phyloP scores from a whole-genome alignment of 352 stramenopile genomes.

The Thalassiosira exigua region DNA sequence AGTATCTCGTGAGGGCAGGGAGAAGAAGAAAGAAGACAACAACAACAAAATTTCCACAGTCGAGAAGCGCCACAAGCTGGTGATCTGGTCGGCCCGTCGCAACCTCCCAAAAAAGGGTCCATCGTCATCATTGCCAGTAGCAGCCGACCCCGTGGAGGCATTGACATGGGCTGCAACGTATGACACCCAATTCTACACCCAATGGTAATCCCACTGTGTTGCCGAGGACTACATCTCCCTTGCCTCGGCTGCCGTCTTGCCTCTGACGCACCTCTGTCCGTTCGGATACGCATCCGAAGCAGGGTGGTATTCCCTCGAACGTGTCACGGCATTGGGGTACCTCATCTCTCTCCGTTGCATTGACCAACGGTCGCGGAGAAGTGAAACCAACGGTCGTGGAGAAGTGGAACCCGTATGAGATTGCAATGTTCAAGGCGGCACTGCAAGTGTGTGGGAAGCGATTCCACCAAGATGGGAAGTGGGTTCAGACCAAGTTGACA shows the following conservation, averaged over 20 bases:
- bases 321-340: slow-evolving; percentile 67
- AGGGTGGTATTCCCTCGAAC: slow-evolving; percentile 67
- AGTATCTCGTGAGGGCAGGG: too few relatives aligned
- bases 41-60: background rate
- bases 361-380: too few relatives aligned
- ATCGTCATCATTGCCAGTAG: background rate
- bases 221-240: slow-evolving; percentile 78
- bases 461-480: slow-evolving; percentile 83
- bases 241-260: slow-evolving; percentile 68
- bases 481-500: slow-evolving; percentile 83
- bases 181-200: background rate
- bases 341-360: slow-evolving; percentile 76
- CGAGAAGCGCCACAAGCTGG: background rate
- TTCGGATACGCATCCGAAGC: slow-evolving; percentile 61
- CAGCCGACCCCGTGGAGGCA: too few relatives aligned
- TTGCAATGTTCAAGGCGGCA: slow-evolving; percentile 85
- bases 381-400: slow-evolving; percentile 81
- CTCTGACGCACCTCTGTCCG: slow-evolving; percentile 32
- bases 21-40: slow-evolving; percentile 7
- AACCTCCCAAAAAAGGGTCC: background rate
- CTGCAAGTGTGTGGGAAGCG: slow-evolving; percentile 86
- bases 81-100: slow-evolving; percentile 6
- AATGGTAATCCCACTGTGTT: slow-evolving; percentile 66
- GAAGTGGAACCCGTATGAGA: slow-evolving; percentile 86
- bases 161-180: slow-evolving; percentile 1